Conservation (phyloP, 2,329 filamentous ascomycete species). For the Fusarium albosuccineum region DNA sequence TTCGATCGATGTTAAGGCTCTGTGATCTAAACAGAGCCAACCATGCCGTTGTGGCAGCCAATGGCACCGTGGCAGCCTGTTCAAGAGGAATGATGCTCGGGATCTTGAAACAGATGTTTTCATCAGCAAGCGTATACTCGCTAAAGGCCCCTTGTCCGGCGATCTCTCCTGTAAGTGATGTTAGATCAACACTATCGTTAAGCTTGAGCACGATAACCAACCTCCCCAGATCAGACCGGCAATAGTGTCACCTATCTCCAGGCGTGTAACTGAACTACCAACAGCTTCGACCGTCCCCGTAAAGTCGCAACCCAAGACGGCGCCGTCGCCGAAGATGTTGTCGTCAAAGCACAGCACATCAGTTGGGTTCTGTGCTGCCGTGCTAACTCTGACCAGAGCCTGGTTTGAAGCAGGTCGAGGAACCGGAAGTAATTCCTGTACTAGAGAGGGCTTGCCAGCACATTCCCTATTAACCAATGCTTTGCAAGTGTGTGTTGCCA, state of each 20-base stretch:
- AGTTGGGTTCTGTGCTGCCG: conserved; percentile 42
- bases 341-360: conserved; percentile 51
- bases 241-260: conserved; percentile 26
- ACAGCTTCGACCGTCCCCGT: conserved; percentile 49
- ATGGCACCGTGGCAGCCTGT: conserved; percentile 53
- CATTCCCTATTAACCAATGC: not conserved
- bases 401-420: conserved; percentile 11
- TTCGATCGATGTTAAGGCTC: conserved; percentile 49
- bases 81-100: conserved; percentile 45
- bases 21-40: conserved; percentile 53
- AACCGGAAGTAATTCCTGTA: not conserved
- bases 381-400: conserved; percentile 32
- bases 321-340: conserved; percentile 53
- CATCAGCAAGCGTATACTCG: conserved; percentile 55
- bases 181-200: not conserved
- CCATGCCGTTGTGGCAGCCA: conserved; percentile 54
- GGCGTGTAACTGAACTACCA: conserved; percentile 38
- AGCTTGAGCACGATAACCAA: conserved; percentile 19
- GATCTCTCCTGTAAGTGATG: conserved; percentile 21
- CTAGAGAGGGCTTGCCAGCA: not conserved
- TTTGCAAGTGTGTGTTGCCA: not conserved
- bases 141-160: conserved; percentile 53
- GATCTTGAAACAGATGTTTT: conserved; percentile 54
- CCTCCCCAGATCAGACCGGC: conserved; percentile 46
- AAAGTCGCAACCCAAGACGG: conserved; percentile 53